Evolutionary conservation across 768 basidiomycete genomes (phyloP), one percentile per base, ranked within the genome.

Genomic region (Lentinula lateritia): DNA sequence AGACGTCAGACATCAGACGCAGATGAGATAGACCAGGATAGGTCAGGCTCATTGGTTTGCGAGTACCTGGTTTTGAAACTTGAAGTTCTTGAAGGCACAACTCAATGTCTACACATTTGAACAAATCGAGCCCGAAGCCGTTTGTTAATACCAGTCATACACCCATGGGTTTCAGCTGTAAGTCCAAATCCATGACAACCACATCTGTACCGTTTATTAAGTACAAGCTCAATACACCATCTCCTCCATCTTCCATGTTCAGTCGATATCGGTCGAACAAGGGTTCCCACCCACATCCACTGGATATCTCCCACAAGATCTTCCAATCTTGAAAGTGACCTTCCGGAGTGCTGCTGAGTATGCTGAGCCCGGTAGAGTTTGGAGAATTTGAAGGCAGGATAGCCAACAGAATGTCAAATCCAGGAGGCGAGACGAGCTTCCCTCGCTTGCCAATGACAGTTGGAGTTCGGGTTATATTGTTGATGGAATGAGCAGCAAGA

Each of bases 381-480:
- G 67, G 64, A 15, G 72, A 70, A 64, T 76, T 76, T 6, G 72
- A 72, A 20, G 75, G 75, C 15, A 75, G 62, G 36, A 74, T 64
- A 10, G 70, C 70, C 28, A 74, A 64, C 2, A 75, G 62, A 8
- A 62, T 66, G 15, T 59, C 16, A 16, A 28, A 35, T 35, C 53
- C 52, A 4, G 63, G 57, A 42, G 62, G 58, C 7, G 64, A 58
- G 39, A 68, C 71, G 42, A 75, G 66, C 62, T 75, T 76, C 35
- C 74, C 75, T 61, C 74, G 71, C 61, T 77, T 76, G 38, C 75
- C 75, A 63, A 72, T 75, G 39, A 73, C 71, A 3, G 73, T 75
- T 1, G 73, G 73, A 12, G 73, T 74, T 34, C 63, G 66, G 5
- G 75, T 76, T 48, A 75, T 67, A 67, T 75, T 76, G 62, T 74